A percentile compares a stretch with the other conserved stretches of the same genome.
Evolutionary conservation across 2,329 filamentous ascomycete species (phyloP).

Genomic region (Colletotrichum sp.): DNA sequence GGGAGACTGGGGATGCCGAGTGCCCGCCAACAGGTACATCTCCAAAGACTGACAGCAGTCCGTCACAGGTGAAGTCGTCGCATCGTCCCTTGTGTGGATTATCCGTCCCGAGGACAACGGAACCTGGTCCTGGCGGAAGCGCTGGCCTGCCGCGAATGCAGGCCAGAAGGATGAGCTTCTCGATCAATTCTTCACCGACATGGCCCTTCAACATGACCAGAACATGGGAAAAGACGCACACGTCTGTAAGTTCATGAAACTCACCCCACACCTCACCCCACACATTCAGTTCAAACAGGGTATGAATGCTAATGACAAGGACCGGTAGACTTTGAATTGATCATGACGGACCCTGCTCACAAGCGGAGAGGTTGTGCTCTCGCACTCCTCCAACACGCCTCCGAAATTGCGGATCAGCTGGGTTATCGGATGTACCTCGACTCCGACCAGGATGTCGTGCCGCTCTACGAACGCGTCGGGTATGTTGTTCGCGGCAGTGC

Average conservation of each 20-base stretch:
- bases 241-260: slow-evolving; percentile 17
- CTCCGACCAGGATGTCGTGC: slow-evolving; percentile 14
- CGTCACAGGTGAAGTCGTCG: background rate
- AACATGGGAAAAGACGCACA: slow-evolving; percentile 19
- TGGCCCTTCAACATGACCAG: slow-evolving; percentile 20
- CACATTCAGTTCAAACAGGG: background rate
- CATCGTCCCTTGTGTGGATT: slow-evolving; percentile 11
- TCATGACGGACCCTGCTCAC: slow-evolving; percentile 21
- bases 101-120: slow-evolving; percentile 10
- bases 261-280: too few species aligned
- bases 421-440: slow-evolving; percentile 22
- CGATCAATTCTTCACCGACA: slow-evolving; percentile 20
- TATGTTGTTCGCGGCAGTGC: slow-evolving; percentile 8
- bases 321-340: slow-evolving; percentile 18
- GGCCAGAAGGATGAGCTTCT: slow-evolving; percentile 13
- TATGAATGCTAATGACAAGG: background rate
- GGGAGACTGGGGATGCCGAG: background rate
- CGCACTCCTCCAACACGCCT: slow-evolving; percentile 10
- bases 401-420: slow-evolving; percentile 12
- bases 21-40: background rate
- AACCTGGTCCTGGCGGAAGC: slow-evolving; percentile 13
- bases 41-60: background rate
- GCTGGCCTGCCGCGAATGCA: slow-evolving; percentile 13
- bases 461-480: slow-evolving; percentile 17
- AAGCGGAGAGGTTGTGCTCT: slow-evolving; percentile 16